Evolutionary conservation across 352 stramenopile species (phyloP).

Genomic region (Discostella stelligera): DNA sequence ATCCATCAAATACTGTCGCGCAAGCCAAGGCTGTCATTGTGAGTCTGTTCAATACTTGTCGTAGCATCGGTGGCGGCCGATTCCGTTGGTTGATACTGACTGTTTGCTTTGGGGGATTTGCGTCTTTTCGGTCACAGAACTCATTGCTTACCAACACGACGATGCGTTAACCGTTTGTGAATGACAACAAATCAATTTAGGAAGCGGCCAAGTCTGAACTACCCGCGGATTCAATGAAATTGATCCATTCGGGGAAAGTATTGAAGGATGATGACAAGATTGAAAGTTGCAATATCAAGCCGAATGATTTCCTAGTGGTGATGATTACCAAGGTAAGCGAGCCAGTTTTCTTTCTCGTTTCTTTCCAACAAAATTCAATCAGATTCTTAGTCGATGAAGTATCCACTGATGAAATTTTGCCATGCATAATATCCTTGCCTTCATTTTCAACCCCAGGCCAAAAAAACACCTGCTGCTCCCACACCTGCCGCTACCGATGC

Average conservation of each 20-base stretch:
- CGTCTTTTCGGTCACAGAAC: background rate
- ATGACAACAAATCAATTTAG: conserved; percentile 25
- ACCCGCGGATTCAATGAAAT: conserved; percentile 80
- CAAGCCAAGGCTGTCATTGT: conserved; percentile 84
- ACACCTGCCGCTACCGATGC: conserved; percentile 33
- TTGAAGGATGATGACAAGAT: conserved; percentile 85
- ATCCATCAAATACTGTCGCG: conserved; percentile 72
- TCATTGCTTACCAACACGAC: background rate
- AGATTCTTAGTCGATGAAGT: conserved; percentile 6
- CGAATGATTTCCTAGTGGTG: conserved; percentile 86
- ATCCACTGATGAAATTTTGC: background rate
- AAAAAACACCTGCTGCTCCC: conserved; percentile 54
- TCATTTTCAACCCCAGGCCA: conserved; percentile 33
- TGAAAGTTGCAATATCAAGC: conserved; percentile 79
- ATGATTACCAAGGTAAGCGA: conserved; percentile 84
- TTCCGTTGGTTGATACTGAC: background rate
- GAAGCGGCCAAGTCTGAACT: conserved; percentile 80
- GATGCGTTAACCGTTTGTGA: background rate
- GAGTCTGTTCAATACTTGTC: conserved; percentile 34
- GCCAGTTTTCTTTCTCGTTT: no score
- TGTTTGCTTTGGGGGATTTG: background rate
- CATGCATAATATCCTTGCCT: conserved; percentile 5
- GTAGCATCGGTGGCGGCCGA: background rate
- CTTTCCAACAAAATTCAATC: no score
- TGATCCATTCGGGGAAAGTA: conserved; percentile 88